Conservation (phyloP, 75 land plant species). For the Sequoia sempervirens region DNA sequence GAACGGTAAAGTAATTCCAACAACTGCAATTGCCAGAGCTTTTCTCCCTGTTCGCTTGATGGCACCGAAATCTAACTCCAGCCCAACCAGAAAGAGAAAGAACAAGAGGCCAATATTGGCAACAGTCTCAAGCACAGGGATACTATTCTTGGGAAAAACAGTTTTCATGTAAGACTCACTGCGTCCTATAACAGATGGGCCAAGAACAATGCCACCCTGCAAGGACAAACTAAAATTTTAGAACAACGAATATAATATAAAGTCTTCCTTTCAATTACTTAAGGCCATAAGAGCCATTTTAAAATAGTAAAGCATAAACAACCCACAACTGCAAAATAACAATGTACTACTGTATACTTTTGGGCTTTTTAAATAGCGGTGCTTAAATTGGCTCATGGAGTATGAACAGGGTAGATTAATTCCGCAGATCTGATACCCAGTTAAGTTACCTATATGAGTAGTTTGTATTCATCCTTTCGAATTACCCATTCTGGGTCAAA, state of each 20-base stretch:
- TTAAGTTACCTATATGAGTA: too few species aligned
- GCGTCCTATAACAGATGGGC: constrained; percentile 63
- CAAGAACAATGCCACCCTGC: constrained; percentile 68
- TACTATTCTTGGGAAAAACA: constrained; percentile 58
- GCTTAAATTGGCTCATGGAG: too few species aligned
- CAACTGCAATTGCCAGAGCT: constrained; percentile 33
- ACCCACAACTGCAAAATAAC: too few species aligned
- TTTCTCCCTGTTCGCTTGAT: constrained; percentile 50
- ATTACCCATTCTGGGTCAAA: too few species aligned
- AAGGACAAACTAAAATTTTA: background rate
- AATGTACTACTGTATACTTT: too few species aligned
- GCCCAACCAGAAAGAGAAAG: constrained; percentile 78
- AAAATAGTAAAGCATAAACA: background rate
- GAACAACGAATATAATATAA: background rate
- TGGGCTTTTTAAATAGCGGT: too few species aligned
- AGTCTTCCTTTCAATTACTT: background rate
- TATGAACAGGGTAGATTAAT: too few species aligned
- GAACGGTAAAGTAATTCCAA: constrained; percentile 36
- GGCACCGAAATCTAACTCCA: constrained; percentile 63
- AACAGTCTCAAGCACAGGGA: constrained; percentile 65
- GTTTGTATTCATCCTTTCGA: too few species aligned
- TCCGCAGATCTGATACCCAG: too few species aligned
- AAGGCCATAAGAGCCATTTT: background rate
- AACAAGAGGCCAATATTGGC: constrained; percentile 80
- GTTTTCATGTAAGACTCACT: constrained; percentile 22